Conservation (phyloP, 2,329 filamentous ascomycete genomes). For the Ophiobolus disseminans region DNA sequence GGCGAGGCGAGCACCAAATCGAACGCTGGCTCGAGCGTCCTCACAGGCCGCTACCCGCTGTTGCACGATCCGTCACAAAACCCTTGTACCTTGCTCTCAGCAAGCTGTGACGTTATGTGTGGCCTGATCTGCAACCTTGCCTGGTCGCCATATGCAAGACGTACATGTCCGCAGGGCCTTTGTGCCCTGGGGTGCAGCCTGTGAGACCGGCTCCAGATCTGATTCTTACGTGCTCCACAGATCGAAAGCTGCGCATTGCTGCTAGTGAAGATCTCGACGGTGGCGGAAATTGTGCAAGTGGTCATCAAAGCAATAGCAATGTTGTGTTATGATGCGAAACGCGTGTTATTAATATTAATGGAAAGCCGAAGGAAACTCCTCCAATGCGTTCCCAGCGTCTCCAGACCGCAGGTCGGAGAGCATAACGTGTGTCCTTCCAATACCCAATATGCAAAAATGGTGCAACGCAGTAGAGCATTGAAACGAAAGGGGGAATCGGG, state of each 20-base stretch:
- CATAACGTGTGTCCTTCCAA: constrained; percentile 19
- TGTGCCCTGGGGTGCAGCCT: constrained; percentile 19
- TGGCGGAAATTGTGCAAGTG: neutral
- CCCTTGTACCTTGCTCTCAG: constrained; percentile 23
- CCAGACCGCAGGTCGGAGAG: constrained; percentile 9
- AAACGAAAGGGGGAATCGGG: constrained; percentile 25
- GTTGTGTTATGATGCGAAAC: constrained; percentile 11
- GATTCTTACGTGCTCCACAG: neutral
- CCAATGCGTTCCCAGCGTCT: constrained; percentile 20
- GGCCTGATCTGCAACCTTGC: constrained; percentile 9
- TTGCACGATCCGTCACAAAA: constrained; percentile 23
- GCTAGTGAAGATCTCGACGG: neutral
- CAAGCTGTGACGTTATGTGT: constrained; percentile 8
- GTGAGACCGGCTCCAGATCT: constrained; percentile 9
- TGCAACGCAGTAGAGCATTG: constrained; percentile 13
- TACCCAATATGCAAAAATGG: constrained; percentile 25
- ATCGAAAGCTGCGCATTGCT: neutral
- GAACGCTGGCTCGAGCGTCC: constrained; percentile 6
- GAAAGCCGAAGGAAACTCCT: constrained; percentile 21
- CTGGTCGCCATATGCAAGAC: neutral
- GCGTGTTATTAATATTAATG: constrained; percentile 38
- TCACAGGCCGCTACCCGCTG: constrained; percentile 8
- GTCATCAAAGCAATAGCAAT: too few species aligned
- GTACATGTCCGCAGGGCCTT: neutral
- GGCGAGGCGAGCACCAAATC: constrained; percentile 5